Evolutionary conservation across 768 basidiomycete genomes (phyloP).

Genomic region (Boletus patriciae): DNA sequence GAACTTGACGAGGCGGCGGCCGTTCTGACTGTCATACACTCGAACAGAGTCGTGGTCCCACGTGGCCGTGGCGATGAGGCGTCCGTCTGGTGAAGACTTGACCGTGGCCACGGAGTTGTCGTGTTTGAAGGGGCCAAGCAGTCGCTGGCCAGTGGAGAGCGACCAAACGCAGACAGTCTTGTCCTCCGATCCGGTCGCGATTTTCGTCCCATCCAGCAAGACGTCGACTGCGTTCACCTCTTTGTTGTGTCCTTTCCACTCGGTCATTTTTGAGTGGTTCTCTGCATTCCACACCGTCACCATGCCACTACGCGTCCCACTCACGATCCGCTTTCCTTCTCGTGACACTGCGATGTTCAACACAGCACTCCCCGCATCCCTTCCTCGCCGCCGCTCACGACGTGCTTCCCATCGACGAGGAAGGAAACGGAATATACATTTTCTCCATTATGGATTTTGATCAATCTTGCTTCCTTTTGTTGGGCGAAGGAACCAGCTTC

Average conservation of each 20-base stretch:
- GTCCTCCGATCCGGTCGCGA: background rate
- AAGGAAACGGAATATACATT: too few relatives aligned
- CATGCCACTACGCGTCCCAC: background rate
- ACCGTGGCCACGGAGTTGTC: background rate
- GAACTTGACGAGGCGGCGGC: background rate
- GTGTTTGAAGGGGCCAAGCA: background rate
- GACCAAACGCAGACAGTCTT: background rate
- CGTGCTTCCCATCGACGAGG: too few relatives aligned
- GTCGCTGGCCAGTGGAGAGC: background rate
- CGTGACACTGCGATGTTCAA: too few relatives aligned
- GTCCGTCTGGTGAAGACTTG: slow-evolving; percentile 1
- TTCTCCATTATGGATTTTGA: too few relatives aligned
- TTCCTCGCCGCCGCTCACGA: too few relatives aligned
- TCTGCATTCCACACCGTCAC: background rate
- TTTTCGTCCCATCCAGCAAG: background rate
- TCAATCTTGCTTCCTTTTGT: too few relatives aligned
- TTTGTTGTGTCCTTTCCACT: background rate
- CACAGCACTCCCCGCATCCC: too few relatives aligned
- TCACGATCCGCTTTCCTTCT: too few relatives aligned
- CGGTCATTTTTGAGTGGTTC: background rate
- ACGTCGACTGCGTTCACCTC: background rate
- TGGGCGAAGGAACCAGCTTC: too few relatives aligned
- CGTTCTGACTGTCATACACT: background rate
- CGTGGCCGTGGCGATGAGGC: background rate
- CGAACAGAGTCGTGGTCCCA: background rate